Evolutionary conservation across 768 basidiomycete species (phyloP).

Genomic region (Pisolithus orientalis): DNA sequence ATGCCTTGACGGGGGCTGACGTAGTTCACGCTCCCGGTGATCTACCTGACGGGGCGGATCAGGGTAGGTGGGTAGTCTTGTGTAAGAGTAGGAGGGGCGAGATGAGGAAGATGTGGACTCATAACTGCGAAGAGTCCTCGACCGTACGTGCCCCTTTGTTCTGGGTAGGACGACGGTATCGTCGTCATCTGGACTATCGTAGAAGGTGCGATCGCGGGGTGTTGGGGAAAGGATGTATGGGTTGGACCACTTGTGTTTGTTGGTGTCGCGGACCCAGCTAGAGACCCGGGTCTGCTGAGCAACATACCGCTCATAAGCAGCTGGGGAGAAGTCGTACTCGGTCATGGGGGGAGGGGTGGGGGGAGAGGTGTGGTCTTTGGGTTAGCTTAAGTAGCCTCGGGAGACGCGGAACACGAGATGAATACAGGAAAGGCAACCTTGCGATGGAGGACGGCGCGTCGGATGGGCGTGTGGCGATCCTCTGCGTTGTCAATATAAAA

Average conservation of each 20-base stretch:
- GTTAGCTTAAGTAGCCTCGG: constrained; percentile 12
- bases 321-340: constrained; percentile 57
- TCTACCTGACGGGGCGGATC: constrained; percentile 11
- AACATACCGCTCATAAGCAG: constrained; percentile 41
- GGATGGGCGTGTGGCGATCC: background rate
- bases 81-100: constrained; percentile 17
- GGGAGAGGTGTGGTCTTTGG: background rate
- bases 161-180: background rate
- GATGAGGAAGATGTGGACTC: constrained; percentile 18
- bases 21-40: constrained; percentile 11
- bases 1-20: constrained; percentile 7
- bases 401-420: constrained; percentile 1
- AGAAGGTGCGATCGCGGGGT: constrained; percentile 25
- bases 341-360: constrained; percentile 34
- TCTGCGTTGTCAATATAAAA: background rate
- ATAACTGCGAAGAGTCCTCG: background rate
- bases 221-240: constrained; percentile 26
- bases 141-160: constrained; percentile 1
- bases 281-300: constrained; percentile 43
- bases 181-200: constrained; percentile 8
- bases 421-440: constrained; percentile 2
- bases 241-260: constrained; percentile 18
- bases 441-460: background rate
- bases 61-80: constrained; percentile 13
- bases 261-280: constrained; percentile 44